phyloP scores from a whole-genome alignment of 2,329 filamentous ascomycete genomes.

The Paramyrothecium sp. region DNA sequence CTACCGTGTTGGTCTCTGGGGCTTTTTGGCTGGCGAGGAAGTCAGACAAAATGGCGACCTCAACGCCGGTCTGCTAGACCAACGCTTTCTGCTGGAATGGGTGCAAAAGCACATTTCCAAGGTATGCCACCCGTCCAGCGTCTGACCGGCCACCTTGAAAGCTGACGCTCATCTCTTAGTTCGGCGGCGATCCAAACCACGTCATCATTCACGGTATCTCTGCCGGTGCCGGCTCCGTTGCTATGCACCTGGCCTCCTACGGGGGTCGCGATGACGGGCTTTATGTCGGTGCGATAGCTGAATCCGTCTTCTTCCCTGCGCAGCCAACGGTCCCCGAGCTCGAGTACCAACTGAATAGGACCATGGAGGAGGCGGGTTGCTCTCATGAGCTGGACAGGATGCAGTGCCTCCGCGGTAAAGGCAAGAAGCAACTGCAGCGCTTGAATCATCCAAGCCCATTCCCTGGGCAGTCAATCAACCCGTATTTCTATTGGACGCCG shows the following conservation, averaged over 20 bases:
- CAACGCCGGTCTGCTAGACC: constrained; percentile 64
- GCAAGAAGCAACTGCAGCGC: constrained; percentile 33
- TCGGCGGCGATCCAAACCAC: constrained; percentile 57
- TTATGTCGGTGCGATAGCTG: constrained; percentile 43
- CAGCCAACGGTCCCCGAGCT: constrained; percentile 42
- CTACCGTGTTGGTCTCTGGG: constrained; percentile 61
- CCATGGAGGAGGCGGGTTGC: constrained; percentile 35
- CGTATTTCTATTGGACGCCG: constrained; percentile 51
- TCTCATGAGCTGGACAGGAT: constrained; percentile 27
- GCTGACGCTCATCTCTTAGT: constrained; percentile 25
- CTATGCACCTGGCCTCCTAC: constrained; percentile 49
- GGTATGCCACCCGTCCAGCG: constrained; percentile 22
- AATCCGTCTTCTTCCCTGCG: constrained; percentile 49
- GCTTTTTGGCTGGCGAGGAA: constrained; percentile 59
- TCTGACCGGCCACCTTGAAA: background rate
- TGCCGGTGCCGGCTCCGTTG: constrained; percentile 58
- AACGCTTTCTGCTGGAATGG: constrained; percentile 60
- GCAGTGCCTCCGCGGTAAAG: constrained; percentile 38
- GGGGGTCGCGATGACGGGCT: constrained; percentile 42
- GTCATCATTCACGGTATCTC: constrained; percentile 63
- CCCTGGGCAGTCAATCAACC: constrained; percentile 27
- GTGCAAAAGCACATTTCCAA: constrained; percentile 56
- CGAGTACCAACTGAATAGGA: constrained; percentile 45
- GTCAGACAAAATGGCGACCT: constrained; percentile 54
- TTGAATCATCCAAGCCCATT: constrained; percentile 40